Evolutionary conservation across 805 yeast genomes (phyloP).

Genomic region (Crinitomyces ghanaensis): DNA sequence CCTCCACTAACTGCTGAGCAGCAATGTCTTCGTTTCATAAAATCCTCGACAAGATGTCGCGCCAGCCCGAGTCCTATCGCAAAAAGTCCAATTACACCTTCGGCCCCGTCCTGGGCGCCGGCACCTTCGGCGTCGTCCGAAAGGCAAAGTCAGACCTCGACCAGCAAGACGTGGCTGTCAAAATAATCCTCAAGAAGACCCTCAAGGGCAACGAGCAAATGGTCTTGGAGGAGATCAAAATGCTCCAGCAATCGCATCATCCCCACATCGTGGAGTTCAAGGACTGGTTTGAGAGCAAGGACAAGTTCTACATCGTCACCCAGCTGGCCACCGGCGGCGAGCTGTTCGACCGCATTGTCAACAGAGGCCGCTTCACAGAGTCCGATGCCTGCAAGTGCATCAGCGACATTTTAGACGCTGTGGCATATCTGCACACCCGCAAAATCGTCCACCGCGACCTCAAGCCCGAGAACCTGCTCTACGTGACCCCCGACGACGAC

Average conservation of each 20-base stretch:
- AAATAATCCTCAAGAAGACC: conserved; percentile 78
- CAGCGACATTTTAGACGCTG: conserved; percentile 64
- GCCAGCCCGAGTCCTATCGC: conserved; percentile 60
- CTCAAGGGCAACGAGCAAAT: conserved; percentile 67
- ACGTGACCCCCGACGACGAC: conserved; percentile 45
- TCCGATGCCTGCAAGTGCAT: conserved; percentile 71
- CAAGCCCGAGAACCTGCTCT: conserved; percentile 87
- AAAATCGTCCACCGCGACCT: conserved; percentile 89
- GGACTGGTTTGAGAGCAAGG: conserved; percentile 90
- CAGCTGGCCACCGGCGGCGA: conserved; percentile 96
- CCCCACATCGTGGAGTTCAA: conserved; percentile 82
- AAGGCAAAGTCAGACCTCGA: conserved; percentile 46
- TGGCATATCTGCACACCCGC: conserved; percentile 60
- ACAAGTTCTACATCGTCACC: conserved; percentile 86
- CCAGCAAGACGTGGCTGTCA: conserved; percentile 73
- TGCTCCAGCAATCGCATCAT: conserved; percentile 59
- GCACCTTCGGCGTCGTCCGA: conserved; percentile 88
- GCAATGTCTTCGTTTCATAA: conserved; percentile 7
- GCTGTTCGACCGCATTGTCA: conserved; percentile 73
- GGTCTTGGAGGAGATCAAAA: conserved; percentile 64
- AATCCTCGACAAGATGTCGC: conserved; percentile 43
- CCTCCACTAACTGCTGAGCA: conserved; percentile 2
- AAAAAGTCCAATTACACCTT: conserved; percentile 63
- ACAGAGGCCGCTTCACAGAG: conserved; percentile 78
- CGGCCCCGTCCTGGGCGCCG: conserved; percentile 85